These are phyloP conservation scores for Leccinum aurantiacum DNA, from an alignment of 768 basidiomycete genomes.

Conservation along the genomic window DNA sequence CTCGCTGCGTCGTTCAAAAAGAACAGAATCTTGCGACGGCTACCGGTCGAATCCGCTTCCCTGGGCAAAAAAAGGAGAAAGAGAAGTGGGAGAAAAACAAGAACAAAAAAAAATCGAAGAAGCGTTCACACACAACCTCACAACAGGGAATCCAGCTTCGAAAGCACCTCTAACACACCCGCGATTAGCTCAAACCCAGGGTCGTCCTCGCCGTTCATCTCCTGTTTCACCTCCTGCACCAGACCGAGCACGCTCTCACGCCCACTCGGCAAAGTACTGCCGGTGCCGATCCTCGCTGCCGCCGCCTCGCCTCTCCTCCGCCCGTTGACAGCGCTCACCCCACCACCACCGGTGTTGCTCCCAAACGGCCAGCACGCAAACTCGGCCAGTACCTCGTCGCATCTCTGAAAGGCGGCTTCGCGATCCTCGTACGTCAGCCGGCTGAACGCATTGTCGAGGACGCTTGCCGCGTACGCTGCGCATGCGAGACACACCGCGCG, in stretches of 20 bases:
- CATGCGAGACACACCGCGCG: conserved; percentile 86
- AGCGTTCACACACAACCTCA: conserved; percentile 12
- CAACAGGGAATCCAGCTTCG: conserved; percentile 76
- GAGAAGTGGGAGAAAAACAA: not conserved
- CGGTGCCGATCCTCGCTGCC: conserved; percentile 52
- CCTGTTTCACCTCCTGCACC: conserved; percentile 70
- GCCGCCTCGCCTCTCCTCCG: conserved; percentile 38
- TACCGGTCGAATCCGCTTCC: not conserved
- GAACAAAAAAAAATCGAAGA: not conserved
- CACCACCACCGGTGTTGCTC: conserved; percentile 30
- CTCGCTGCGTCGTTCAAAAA: not conserved
- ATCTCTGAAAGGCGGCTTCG: conserved; percentile 89
- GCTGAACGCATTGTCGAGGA: conserved; percentile 91
- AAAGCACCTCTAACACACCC: conserved; percentile 90
- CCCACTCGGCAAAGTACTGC: conserved; percentile 49
- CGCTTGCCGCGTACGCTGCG: conserved; percentile 91
- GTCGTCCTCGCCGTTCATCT: conserved; percentile 74
- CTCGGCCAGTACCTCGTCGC: conserved; percentile 92
- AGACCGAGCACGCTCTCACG: conserved; percentile 73
- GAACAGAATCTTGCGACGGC: not conserved
- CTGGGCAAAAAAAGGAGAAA: not conserved
- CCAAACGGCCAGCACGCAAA: conserved; percentile 91
- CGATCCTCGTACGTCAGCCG: conserved; percentile 89
- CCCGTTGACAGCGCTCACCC: conserved; percentile 27
- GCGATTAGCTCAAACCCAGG: conserved; percentile 87